phyloP scores from a whole-genome alignment of 202 grass and related monocot species.

The Bolboschoenoplectus hybrid region DNA sequence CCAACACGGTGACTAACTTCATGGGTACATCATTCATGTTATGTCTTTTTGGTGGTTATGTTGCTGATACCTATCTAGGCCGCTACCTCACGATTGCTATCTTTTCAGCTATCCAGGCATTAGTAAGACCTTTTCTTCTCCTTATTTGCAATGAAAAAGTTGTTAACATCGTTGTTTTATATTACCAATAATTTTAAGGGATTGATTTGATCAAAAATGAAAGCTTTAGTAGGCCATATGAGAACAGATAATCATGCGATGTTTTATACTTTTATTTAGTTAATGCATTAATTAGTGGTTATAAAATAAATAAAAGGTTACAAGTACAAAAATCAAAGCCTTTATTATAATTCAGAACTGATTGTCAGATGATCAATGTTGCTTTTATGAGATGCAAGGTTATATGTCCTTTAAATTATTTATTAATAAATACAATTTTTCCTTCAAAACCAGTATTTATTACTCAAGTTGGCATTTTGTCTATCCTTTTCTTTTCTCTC shows the following conservation, averaged over 20 bases:
- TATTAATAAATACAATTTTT: background rate
- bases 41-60: conserved; percentile 88
- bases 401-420: background rate
- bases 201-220: background rate
- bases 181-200: background rate
- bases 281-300: background rate
- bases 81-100: conserved; percentile 88
- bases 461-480: background rate
- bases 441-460: background rate
- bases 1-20: conserved; percentile 93
- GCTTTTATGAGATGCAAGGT: background rate
- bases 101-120: conserved; percentile 77
- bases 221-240: background rate
- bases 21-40: conserved; percentile 98
- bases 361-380: background rate
- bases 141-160: background rate
- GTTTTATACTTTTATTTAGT: background rate
- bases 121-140: conserved; percentile 36
- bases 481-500: background rate
- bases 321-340: background rate
- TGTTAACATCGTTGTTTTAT: background rate
- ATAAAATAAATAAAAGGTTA: background rate
- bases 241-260: background rate
- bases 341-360: background rate
- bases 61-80: conserved; percentile 82